phyloP scores from a whole-genome alignment of 192 early-diverging fungal genomes.

The Mortierella alpina region DNA sequence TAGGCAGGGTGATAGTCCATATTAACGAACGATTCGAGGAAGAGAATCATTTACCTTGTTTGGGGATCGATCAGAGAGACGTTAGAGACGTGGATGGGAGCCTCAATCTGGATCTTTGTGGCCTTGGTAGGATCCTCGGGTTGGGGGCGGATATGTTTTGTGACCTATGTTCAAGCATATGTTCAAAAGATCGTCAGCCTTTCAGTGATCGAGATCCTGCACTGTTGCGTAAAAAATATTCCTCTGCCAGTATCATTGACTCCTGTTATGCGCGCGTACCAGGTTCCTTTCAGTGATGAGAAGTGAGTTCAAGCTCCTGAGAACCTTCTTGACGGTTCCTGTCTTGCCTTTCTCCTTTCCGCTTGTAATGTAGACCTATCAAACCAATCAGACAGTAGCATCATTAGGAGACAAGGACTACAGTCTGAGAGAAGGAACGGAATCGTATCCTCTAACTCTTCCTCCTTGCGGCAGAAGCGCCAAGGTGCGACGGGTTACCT shows the following conservation, averaged over 20 bases:
- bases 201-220: neutral
- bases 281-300: slow-evolving; percentile 69
- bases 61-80: slow-evolving; percentile 78
- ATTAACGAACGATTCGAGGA: neutral
- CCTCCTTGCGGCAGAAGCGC: neutral
- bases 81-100: slow-evolving; percentile 77
- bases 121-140: slow-evolving; percentile 51
- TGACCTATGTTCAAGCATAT: slow-evolving; percentile 53
- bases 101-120: slow-evolving; percentile 69
- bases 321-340: slow-evolving; percentile 70
- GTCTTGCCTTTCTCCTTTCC: slow-evolving; percentile 74
- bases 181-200: neutral
- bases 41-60: slow-evolving; percentile 25
- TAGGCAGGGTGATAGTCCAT: too few species aligned
- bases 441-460: too few species aligned
- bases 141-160: slow-evolving; percentile 66
- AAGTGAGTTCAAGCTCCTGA: slow-evolving; percentile 71
- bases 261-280: slow-evolving; percentile 25
- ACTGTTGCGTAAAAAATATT: neutral
- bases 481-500: slow-evolving; percentile 18
- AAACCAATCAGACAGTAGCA: neutral
- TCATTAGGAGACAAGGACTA: neutral
- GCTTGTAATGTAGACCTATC: slow-evolving; percentile 68
- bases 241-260: neutral
- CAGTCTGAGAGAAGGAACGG: neutral